Percentiles rank a stretch among this genome's conserved stretches.
Conservation (phyloP, 371 early-diverging fungal species). For the Mortierella sp. region DNA sequence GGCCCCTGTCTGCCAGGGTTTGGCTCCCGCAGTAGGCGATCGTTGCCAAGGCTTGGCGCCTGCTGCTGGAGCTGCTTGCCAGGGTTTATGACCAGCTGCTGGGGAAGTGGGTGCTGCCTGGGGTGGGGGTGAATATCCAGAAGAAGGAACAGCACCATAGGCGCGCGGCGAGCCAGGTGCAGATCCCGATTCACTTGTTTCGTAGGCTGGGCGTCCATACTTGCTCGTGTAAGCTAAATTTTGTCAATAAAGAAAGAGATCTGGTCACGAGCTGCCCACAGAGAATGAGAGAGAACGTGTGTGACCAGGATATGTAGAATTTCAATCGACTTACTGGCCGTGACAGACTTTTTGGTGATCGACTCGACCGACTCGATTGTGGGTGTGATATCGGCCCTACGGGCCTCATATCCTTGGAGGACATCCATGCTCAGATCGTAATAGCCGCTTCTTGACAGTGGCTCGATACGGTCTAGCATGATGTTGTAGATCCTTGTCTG, state of each 20-base stretch:
- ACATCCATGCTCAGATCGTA: constrained; percentile 51
- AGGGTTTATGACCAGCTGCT: constrained; percentile 21
- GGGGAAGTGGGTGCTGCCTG: constrained; percentile 12
- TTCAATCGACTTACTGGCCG: constrained; percentile 26
- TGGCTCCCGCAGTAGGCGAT: not conserved
- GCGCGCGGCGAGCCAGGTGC: not conserved
- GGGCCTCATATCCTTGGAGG: constrained; percentile 37
- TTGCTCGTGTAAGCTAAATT: constrained; percentile 38
- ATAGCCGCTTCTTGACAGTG: constrained; percentile 54
- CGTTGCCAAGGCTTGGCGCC: not conserved
- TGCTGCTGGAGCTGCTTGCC: constrained; percentile 12
- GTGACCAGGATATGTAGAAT: not conserved
- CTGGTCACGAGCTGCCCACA: not conserved
- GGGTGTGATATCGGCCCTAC: constrained; percentile 36
- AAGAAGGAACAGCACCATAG: constrained; percentile 6
- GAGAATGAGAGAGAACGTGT: not conserved
- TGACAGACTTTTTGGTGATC: constrained; percentile 40
- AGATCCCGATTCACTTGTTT: not conserved
- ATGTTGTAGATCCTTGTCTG: constrained; percentile 73
- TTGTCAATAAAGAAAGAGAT: not conserved
- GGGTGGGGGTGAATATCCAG: constrained; percentile 12
- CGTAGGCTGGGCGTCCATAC: constrained; percentile 20
- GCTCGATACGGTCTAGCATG: constrained; percentile 64
- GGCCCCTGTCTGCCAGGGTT: constrained; percentile 14
- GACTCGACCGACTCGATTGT: constrained; percentile 45